Evolutionary conservation across 768 basidiomycete species (phyloP), one percentile per base, ranked within the genome.

Genomic region (Boletus edulis): DNA sequence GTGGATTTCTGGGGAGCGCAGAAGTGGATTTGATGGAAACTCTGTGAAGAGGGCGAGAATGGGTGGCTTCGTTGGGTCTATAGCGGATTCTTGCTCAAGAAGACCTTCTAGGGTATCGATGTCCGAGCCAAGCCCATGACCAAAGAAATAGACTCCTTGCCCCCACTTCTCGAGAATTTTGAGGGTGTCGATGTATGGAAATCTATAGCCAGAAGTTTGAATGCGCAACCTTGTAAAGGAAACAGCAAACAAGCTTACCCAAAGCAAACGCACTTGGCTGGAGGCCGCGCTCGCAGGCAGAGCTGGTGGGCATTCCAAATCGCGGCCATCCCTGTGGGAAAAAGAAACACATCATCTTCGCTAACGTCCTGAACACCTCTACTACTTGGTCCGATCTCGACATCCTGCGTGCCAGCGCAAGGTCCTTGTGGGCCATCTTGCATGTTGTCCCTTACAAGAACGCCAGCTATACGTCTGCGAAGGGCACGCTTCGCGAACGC

Each of bases 111-210:
- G 77, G 29, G 80, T 77, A 62, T 87, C 84, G 18, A 97, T 80
- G 54, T 94, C 91, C 15, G 78, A 69, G 53, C 91, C 85, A 9
- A 86, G 71, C 0, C 95, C 95, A 56, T 82, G 76, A 7, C 94
- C 95, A 43, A 92, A 79, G 76, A 98, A 95, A 67, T 93, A 80
- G 60, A 86, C 92, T 2, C 96, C 96, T 3, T 91, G 91, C 1
- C 96, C 96, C 94, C 94, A 98, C 72, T 99, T 98, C 62, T 94
- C 78, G 2, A 98, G 77, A 39, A 95, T 82, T 71, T 98, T 98
- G 55, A 96, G 81, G 5, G 96, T 98, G 67, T 98, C 96, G 10
- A 85, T 91, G 69, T 98, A 99, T 0, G 94, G 88, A 72, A 98
- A 99, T 15, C 95, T 97, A 59, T 6, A 4, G 22, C 46, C 20